Conservation (phyloP, 129 eudicot species). For the Flaveria sonorensis region DNA sequence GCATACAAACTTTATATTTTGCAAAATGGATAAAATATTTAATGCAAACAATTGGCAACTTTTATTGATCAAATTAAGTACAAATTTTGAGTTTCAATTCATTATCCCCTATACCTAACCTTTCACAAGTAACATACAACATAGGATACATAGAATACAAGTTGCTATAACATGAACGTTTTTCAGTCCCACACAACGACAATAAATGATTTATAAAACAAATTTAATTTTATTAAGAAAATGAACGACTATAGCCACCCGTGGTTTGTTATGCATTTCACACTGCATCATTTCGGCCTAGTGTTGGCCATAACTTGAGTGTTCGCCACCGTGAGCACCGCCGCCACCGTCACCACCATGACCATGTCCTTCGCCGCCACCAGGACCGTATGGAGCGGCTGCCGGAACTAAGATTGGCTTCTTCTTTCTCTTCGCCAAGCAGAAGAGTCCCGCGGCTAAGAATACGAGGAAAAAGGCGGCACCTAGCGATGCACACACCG, state of each 20-base stretch:
- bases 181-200: slow-evolving; percentile 30
- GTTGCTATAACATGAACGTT: slow-evolving; percentile 22
- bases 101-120: slow-evolving; percentile 25
- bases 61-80: slow-evolving; percentile 34
- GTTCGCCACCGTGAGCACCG: slow-evolving; percentile 33
- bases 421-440: slow-evolving; percentile 72
- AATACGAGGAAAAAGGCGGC: slow-evolving; percentile 73
- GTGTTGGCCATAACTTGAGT: slow-evolving; percentile 35
- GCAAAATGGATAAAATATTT: background rate
- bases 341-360: slow-evolving; percentile 26
- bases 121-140: slow-evolving; percentile 26
- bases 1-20: background rate
- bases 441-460: slow-evolving; percentile 65
- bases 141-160: slow-evolving; percentile 25
- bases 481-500: slow-evolving; percentile 70
- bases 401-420: slow-evolving; percentile 56
- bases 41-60: slow-evolving; percentile 31
- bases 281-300: slow-evolving; percentile 11
- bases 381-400: slow-evolving; percentile 44
- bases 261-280: background rate
- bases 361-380: slow-evolving; percentile 29
- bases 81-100: slow-evolving; percentile 30
- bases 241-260: slow-evolving; percentile 16
- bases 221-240: slow-evolving; percentile 19
- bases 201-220: slow-evolving; percentile 7